Conservation (phyloP, 257 asterid species). For the Salvia hispanica region DNA sequence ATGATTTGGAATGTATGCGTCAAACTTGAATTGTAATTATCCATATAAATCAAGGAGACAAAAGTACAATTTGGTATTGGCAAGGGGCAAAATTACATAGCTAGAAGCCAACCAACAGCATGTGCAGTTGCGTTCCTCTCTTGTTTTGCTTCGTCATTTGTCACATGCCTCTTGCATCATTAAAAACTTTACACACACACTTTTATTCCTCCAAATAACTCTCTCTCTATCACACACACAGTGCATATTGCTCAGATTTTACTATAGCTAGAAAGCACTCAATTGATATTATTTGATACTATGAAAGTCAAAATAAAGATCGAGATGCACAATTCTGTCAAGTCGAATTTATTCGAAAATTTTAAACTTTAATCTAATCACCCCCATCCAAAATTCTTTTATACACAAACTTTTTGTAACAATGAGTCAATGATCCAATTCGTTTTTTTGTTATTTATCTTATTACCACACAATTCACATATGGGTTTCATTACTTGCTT, state of each 20-base stretch:
- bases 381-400: too few relatives aligned
- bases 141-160: constrained; percentile 17
- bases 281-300: background rate
- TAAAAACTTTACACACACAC: background rate
- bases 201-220: constrained; percentile 12
- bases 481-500: too few relatives aligned
- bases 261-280: background rate
- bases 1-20: too few relatives aligned
- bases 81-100: background rate
- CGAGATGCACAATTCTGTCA: background rate
- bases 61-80: background rate
- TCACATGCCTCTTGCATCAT: constrained; percentile 31
- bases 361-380: too few relatives aligned
- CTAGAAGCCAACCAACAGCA: constrained; percentile 20
- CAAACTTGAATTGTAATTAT: too few relatives aligned
- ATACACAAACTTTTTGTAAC: too few relatives aligned
- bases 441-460: too few relatives aligned
- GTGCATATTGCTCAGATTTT: background rate
- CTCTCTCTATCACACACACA: background rate
- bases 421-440: too few relatives aligned
- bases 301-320: background rate
- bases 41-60: background rate
- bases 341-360: too few relatives aligned
- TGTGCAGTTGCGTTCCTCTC: constrained; percentile 25
- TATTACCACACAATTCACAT: too few relatives aligned